phyloP scores from a whole-genome alignment of 208 protist genomes.

The Leishmania braziliensis region DNA sequence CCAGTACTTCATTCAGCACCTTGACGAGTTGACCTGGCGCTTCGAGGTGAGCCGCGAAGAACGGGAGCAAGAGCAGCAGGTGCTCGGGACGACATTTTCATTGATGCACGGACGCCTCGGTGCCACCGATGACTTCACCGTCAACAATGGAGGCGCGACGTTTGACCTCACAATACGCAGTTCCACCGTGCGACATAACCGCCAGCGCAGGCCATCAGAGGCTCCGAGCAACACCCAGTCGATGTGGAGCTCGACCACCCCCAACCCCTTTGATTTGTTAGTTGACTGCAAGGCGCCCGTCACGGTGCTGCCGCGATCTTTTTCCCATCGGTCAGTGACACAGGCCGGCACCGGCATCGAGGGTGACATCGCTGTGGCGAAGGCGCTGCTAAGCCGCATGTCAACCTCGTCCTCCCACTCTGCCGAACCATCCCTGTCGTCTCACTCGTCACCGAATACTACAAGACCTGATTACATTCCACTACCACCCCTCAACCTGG shows the following conservation, averaged over 20 bases:
- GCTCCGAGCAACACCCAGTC: not conserved
- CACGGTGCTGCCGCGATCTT: not conserved
- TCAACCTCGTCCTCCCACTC: not conserved
- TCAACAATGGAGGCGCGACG: conserved; percentile 15
- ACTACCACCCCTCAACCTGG: not conserved
- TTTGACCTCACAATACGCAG: conserved; percentile 43
- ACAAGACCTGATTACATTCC: not conserved
- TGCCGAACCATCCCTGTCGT: not conserved
- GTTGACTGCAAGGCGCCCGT: not conserved
- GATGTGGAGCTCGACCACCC: not conserved
- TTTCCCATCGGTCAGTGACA: no score
- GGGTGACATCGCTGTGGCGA: not conserved
- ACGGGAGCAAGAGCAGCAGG: conserved; percentile 26
- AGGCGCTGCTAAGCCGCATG: conserved; percentile 11
- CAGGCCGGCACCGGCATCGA: not conserved
- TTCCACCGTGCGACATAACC: conserved; percentile 19
- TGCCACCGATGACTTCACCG: not conserved
- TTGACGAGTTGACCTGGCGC: conserved; percentile 43
- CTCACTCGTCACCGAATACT: not conserved
- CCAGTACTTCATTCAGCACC: conserved; percentile 36
- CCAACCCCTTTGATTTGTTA: not conserved
- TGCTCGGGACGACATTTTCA: conserved; percentile 23
- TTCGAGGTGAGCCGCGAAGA: conserved; percentile 43
- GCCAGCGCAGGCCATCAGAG: conserved; percentile 2
- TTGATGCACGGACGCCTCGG: not conserved